Conservation (phyloP, 352 stramenopile species). For the Pythium sp. region DNA sequence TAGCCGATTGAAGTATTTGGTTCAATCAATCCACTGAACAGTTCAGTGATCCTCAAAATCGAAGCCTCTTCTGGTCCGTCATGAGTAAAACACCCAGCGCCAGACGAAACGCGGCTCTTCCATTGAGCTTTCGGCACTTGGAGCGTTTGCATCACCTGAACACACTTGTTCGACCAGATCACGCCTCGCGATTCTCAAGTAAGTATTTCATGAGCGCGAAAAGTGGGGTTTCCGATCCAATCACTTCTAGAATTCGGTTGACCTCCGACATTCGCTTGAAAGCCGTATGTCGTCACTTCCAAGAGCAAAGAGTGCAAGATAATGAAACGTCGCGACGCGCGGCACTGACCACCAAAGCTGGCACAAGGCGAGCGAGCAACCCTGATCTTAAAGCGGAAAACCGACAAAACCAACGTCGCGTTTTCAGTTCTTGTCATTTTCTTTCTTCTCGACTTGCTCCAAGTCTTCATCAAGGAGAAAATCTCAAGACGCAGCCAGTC, state of each 20-base stretch:
- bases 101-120: neutral
- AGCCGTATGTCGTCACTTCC: neutral
- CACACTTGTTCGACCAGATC: neutral
- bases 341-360: too few relatives aligned
- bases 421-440: neutral
- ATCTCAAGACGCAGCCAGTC: too few relatives aligned
- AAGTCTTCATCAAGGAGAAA: too few relatives aligned
- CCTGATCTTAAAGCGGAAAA: neutral
- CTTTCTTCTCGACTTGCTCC: neutral
- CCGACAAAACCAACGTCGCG: neutral
- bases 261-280: neutral
- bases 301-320: neutral
- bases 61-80: neutral
- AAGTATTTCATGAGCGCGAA: neutral
- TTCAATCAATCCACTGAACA: neutral
- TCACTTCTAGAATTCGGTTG: neutral
- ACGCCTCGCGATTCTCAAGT: neutral
- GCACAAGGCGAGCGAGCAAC: neutral
- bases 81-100: neutral
- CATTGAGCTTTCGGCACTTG: neutral
- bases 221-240: neutral
- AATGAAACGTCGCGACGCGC: neutral
- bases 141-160: neutral
- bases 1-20: neutral
- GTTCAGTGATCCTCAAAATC: neutral